Evolutionary conservation across 176 grass and related monocot species (phyloP), one percentile per base, ranked within the genome.

Genomic region (Luzula sylvatica): DNA sequence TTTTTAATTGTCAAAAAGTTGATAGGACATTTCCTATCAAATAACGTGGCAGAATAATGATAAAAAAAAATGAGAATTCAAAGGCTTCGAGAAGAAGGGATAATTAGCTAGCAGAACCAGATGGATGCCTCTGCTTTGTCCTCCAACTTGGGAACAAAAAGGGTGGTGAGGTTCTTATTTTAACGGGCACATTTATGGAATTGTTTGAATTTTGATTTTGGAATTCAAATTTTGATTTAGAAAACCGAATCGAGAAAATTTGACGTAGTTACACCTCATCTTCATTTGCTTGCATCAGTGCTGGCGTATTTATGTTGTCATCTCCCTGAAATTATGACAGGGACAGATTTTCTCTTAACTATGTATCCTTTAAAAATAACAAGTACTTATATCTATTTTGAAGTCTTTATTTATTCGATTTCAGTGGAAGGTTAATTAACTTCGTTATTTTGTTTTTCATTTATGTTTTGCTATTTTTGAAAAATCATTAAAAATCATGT

Each of bases 221-320:
- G 12, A n/a, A 30, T 14, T 27, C 28, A 27, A 63, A 63, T 5
- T 46, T 63, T 20, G 15, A 14, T 8, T 46, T 48, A 15, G 8
- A 29, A 30, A 43, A 20, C 44, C 13, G 23, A 15, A 46, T 46
- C 5, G 9, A 28, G 15, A 17, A 2, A 27, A 26, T 48, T 6
- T 63, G 58, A 63, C 58, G 58, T 17, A 7, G 15, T 29, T n/a
- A 63, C 24, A 48, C 58, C 14, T 63, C 58, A 63, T 48, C 0
- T n/a, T 63, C n/a, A 17, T 63, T 63, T 47, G 42, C 20, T 63
- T 48, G 39, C 17, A 23, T 63, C 41, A 63, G 42, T 26, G 58
- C 23, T 63, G 58, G 42, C 58, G 42, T 26, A 63, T 2, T 63
- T 28, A 29, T 17, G 5, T 35, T 35, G 9, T 35, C 30, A 35